Evolutionary conservation across 2,329 filamentous ascomycete genomes (phyloP).

Genomic region (Colletotrichum tropicale): DNA sequence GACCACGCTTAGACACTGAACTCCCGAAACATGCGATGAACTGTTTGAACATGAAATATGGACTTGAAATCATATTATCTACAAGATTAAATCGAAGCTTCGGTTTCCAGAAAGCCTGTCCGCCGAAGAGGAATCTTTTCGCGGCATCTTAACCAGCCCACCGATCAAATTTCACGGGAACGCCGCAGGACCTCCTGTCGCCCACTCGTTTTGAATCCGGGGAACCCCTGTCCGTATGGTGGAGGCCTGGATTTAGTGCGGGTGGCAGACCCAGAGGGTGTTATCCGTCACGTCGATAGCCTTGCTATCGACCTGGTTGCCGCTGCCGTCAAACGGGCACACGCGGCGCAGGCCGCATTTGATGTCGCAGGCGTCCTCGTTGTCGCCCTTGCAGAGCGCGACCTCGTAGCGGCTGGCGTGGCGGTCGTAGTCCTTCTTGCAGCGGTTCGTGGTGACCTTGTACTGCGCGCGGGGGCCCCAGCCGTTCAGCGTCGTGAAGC

Average conservation of each 20-base stretch:
- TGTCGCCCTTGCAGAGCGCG: neutral
- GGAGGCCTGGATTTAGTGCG: neutral
- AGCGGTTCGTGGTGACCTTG: neutral
- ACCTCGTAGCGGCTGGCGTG: conserved; percentile 12
- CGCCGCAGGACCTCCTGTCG: neutral
- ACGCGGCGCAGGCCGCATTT: conserved; percentile 1
- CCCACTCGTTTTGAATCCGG: neutral
- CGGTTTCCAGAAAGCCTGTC: neutral
- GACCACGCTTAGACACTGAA: neutral
- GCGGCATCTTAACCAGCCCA: neutral
- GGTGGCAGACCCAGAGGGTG: conserved; percentile 1
- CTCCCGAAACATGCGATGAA: neutral
- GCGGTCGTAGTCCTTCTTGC: neutral
- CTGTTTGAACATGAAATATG: neutral
- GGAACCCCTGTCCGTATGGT: neutral
- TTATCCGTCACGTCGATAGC: neutral
- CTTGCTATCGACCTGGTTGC: neutral
- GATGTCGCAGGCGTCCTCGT: neutral
- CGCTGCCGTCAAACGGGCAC: neutral
- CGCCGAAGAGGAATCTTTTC: neutral
- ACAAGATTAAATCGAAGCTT: neutral
- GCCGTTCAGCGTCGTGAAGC: neutral
- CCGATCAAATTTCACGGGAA: neutral
- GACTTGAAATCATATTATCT: neutral
- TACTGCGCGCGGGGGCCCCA: neutral